These are phyloP conservation scores for Penicillium sclerotigenum DNA, from an alignment of 2,329 filamentous ascomycete species.

Conservation along the genomic window DNA sequence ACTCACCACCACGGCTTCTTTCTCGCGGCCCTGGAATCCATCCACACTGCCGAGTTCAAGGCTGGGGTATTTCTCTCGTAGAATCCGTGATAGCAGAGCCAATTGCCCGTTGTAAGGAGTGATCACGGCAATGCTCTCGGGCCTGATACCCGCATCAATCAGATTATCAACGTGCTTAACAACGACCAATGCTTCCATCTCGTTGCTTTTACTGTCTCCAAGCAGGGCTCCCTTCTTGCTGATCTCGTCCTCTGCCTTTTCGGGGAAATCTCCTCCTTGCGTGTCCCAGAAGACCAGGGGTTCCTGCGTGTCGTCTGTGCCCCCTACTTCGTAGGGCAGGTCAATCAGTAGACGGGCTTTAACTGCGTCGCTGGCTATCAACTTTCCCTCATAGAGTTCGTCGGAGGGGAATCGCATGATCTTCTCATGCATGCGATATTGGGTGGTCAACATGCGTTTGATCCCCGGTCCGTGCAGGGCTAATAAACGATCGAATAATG, in stretches of 20 bases:
- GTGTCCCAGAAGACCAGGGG: constrained; percentile 94
- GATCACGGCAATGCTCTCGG: constrained; percentile 86
- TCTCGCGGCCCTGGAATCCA: constrained; percentile 95
- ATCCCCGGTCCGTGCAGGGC: constrained; percentile 75
- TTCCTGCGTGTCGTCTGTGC: constrained; percentile 82
- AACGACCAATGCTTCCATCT: constrained; percentile 81
- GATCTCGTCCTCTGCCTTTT: constrained; percentile 71
- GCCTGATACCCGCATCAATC: constrained; percentile 72
- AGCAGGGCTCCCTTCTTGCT: constrained; percentile 52
- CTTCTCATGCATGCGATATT: constrained; percentile 95
- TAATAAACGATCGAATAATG: constrained; percentile 86
- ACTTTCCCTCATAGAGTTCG: constrained; percentile 76
- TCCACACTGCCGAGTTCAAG: constrained; percentile 96
- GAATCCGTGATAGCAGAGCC: constrained; percentile 66
- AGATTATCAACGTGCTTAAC: constrained; percentile 71
- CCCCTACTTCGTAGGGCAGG: constrained; percentile 71
- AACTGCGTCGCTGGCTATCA: constrained; percentile 78
- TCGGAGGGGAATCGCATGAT: constrained; percentile 95
- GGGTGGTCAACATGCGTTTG: constrained; percentile 92
- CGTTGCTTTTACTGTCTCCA: constrained; percentile 84
- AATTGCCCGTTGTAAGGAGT: constrained; percentile 97
- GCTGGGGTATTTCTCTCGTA: constrained; percentile 77
- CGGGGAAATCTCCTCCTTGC: constrained; percentile 87
- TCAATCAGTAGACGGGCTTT: constrained; percentile 71
- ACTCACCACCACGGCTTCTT: constrained; percentile 89